Evolutionary conservation across 1,139 yeast genomes (phyloP).

Genomic region (Zygotorulaspora mrakii): DNA sequence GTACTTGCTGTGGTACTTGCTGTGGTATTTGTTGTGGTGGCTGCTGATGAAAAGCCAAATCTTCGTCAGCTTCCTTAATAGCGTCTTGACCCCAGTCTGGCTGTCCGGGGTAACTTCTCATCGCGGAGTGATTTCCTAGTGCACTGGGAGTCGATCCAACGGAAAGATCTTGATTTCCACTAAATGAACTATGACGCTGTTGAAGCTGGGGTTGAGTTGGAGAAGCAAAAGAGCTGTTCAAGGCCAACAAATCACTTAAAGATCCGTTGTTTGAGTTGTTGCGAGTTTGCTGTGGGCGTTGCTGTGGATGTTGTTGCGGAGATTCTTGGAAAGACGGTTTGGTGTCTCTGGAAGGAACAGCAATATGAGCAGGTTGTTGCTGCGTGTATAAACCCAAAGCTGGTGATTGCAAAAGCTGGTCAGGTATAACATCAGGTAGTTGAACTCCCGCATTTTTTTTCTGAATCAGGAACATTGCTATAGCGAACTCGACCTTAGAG

Average conservation of each 20-base stretch:
- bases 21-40: conserved; percentile 23
- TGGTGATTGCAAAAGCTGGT: conserved; percentile 44
- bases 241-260: conserved; percentile 62
- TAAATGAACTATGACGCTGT: conserved; percentile 7
- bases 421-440: conserved; percentile 69
- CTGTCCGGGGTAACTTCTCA: conserved; percentile 16
- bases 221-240: conserved; percentile 46
- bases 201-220: conserved; percentile 33
- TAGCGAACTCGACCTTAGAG: conserved; percentile 76
- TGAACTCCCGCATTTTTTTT: conserved; percentile 72
- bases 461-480: conserved; percentile 91
- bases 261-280: conserved; percentile 48
- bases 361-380: conserved; percentile 22
- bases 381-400: conserved; percentile 30
- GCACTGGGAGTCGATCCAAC: conserved; percentile 8
- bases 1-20: conserved; percentile 13
- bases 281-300: conserved; percentile 22
- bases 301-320: conserved; percentile 24
- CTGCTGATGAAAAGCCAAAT: conserved; percentile 6
- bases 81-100: conserved; percentile 11
- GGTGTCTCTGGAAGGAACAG: conserved; percentile 38
- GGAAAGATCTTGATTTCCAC: conserved; percentile 7
- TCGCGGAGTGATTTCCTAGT: conserved; percentile 32
- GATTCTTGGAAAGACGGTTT: conserved; percentile 34
- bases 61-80: conserved; percentile 15